Evolutionary conservation across 768 basidiomycete species (phyloP).

Genomic region (Lepiota subincarnata): DNA sequence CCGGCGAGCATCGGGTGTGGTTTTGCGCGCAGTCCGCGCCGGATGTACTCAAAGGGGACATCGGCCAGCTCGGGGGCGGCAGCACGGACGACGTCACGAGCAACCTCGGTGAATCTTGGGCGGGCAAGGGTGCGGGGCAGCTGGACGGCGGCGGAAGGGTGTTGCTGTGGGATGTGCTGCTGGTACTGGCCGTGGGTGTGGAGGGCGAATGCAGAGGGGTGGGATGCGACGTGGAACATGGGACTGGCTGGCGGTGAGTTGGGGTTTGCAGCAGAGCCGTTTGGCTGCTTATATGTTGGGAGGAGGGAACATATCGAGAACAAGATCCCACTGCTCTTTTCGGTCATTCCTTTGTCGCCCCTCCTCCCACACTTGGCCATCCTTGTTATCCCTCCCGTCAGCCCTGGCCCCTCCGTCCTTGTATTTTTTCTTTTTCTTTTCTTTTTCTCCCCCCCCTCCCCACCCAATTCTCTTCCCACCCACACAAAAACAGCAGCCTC

Average conservation of each 20-base stretch:
- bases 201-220: constrained; percentile 35
- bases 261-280: too few species aligned
- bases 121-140: constrained; percentile 70
- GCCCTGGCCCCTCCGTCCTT: background rate
- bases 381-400: constrained; percentile 14
- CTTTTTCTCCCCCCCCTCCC: background rate
- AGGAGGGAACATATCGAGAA: constrained; percentile 19
- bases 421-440: background rate
- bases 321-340: constrained; percentile 25
- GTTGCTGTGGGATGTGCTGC: constrained; percentile 11
- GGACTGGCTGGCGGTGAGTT: constrained; percentile 11
- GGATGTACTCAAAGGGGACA: constrained; percentile 68
- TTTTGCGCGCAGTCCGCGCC: constrained; percentile 49
- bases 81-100: constrained; percentile 55
- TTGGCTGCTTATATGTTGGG: constrained; percentile 22
- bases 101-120: constrained; percentile 54
- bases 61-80: constrained; percentile 62
- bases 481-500: background rate
- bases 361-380: constrained; percentile 21
- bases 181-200: constrained; percentile 33
- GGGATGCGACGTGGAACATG: constrained; percentile 50
- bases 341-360: constrained; percentile 35
- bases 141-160: constrained; percentile 40
- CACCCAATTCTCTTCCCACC: background rate
- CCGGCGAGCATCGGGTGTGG: constrained; percentile 51